phyloP scores from a whole-genome alignment of 306 rosid species.

The Dicorynia guianensis region DNA sequence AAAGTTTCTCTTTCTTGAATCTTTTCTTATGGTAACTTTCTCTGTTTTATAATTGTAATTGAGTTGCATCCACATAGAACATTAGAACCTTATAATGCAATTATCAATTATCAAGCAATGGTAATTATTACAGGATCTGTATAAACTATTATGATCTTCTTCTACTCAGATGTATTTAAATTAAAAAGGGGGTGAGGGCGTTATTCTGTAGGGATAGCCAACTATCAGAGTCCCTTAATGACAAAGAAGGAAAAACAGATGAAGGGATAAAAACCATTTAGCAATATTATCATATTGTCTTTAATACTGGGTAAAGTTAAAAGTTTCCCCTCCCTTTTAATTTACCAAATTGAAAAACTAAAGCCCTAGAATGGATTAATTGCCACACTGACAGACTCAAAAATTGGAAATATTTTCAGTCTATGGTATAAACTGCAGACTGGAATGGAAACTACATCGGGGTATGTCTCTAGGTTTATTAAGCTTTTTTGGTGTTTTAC shows the following conservation, averaged over 20 bases:
- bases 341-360: background rate
- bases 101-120: background rate
- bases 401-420: conserved; percentile 3
- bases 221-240: background rate
- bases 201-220: background rate
- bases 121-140: background rate
- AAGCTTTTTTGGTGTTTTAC: conserved; percentile 21
- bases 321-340: background rate
- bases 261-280: background rate
- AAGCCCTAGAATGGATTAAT: background rate
- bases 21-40: conserved; percentile 11
- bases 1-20: background rate
- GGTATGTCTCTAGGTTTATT: background rate
- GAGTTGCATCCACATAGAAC: background rate
- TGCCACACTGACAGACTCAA: background rate
- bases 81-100: background rate
- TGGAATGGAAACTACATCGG: background rate
- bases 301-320: background rate
- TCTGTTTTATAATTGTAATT: background rate
- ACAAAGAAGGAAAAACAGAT: background rate
- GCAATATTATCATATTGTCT: background rate
- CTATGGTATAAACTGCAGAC: background rate
- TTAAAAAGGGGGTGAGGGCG: background rate
- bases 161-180: background rate
- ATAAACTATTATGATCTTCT: background rate